These are phyloP conservation scores for Lactarius sp. DNA, from an alignment of 768 basidiomycete species.

Conservation along the genomic window DNA sequence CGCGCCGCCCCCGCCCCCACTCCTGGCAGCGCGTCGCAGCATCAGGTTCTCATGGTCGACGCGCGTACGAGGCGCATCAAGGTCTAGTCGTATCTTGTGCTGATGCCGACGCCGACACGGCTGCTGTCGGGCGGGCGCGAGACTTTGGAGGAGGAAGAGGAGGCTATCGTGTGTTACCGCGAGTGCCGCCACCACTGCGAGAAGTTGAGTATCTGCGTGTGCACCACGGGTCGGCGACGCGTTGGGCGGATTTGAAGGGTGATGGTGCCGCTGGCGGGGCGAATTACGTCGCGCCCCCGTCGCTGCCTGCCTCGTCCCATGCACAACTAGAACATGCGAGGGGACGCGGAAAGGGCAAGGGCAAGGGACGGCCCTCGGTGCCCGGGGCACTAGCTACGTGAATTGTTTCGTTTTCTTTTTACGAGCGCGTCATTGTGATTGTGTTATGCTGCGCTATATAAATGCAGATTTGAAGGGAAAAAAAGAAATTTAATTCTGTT, in stretches of 20 bases:
- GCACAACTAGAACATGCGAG: background rate
- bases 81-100: conserved; percentile 1
- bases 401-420: background rate
- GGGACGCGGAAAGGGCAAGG: background rate
- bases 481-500: too few relatives aligned
- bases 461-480: too few relatives aligned
- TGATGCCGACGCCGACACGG: background rate
- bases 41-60: conserved; percentile 14
- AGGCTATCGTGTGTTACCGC: background rate
- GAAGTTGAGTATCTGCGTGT: conserved; percentile 17
- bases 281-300: conserved; percentile 12
- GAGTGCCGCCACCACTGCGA: conserved; percentile 11
- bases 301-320: background rate
- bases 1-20: background rate
- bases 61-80: conserved; percentile 7
- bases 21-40: background rate
- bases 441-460: too few relatives aligned
- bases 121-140: background rate
- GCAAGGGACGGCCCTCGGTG: background rate
- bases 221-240: conserved; percentile 10
- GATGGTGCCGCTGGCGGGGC: background rate
- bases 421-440: too few relatives aligned
- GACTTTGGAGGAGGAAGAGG: background rate
- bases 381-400: background rate
- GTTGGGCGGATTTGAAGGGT: conserved; percentile 17